These are phyloP conservation scores for Colletotrichum eleusines DNA, from an alignment of 2,329 filamentous ascomycete genomes.

Conservation along the genomic window DNA sequence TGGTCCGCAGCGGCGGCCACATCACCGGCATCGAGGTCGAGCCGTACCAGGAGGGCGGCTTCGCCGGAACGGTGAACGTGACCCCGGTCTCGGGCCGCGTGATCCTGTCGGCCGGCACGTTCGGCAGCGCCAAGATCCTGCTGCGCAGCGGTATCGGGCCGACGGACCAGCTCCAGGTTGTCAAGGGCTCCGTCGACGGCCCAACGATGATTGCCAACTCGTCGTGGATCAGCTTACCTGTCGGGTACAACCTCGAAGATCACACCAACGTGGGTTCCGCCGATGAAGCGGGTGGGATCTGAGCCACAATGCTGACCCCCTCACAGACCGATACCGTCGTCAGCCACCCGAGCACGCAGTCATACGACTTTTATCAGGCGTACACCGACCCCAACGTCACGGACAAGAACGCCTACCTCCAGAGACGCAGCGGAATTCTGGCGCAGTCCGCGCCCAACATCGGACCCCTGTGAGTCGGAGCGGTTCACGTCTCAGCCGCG, in stretches of 20 bases:
- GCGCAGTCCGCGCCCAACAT: conserved; percentile 76
- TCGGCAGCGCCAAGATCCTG: conserved; percentile 77
- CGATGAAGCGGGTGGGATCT: fast-evolving
- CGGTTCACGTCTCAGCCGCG: not conserved
- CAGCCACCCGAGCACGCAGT: conserved; percentile 58
- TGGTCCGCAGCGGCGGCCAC: conserved; percentile 72
- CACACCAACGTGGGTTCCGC: conserved; percentile 58
- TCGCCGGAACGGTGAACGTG: conserved; percentile 70
- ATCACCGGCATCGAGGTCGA: conserved; percentile 78
- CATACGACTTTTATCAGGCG: conserved; percentile 76
- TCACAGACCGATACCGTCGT: conserved; percentile 60
- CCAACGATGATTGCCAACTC: conserved; percentile 62
- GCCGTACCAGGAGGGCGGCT: conserved; percentile 64
- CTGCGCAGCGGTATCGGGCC: conserved; percentile 77
- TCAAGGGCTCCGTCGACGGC: conserved; percentile 63
- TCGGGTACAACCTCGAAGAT: conserved; percentile 70
- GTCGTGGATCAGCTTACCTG: conserved; percentile 69
- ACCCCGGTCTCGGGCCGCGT: conserved; percentile 72
- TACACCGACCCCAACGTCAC: conserved; percentile 61
- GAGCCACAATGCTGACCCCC: not conserved
- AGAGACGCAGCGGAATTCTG: conserved; percentile 68
- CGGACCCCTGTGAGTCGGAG: conserved; percentile 62
- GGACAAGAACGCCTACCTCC: conserved; percentile 60
- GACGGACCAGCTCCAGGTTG: conserved; percentile 66
- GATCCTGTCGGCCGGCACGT: conserved; percentile 75